phyloP scores from a whole-genome alignment of 106 monocot genomes.

The Iris macrosiphon region DNA sequence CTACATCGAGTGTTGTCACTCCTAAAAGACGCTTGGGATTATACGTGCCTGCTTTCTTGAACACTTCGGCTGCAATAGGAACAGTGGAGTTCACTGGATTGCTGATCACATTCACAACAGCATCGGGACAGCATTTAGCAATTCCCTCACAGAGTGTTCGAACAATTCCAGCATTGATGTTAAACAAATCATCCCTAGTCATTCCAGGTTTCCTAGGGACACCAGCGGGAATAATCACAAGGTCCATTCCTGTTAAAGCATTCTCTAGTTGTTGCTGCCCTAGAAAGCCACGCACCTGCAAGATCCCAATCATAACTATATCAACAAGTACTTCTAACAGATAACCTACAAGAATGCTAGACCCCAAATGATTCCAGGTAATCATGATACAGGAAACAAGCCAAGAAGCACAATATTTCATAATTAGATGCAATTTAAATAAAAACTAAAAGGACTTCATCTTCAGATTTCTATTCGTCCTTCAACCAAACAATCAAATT shows the following conservation, averaged over 20 bases:
- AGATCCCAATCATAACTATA: neutral
- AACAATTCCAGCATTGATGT: conserved; percentile 96
- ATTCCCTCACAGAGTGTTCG: conserved; percentile 77
- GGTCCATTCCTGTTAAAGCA: conserved; percentile 95
- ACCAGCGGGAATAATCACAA: conserved; percentile 94
- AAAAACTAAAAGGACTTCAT: no score
- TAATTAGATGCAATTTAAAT: no score
- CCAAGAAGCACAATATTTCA: no score
- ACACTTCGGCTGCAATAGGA: conserved; percentile 94
- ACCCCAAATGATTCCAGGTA: no score
- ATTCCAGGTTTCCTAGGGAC: conserved; percentile 95
- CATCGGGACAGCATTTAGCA: conserved; percentile 71
- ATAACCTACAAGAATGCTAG: no score
- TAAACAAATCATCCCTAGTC: conserved; percentile 98
- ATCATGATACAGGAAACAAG: no score
- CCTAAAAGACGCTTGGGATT: conserved; percentile 89
- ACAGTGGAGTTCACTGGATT: conserved; percentile 98
- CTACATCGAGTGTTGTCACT: conserved; percentile 90
- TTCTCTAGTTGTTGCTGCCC: conserved; percentile 76
- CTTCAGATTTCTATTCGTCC: no score
- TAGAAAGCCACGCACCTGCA: conserved; percentile 88
- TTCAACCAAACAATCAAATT: no score
- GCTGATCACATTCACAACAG: conserved; percentile 92
- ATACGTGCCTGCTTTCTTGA: conserved; percentile 92
- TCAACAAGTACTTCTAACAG: neutral